Percentiles rank a stretch among this genome's conserved stretches.
phyloP scores from a whole-genome alignment of 2,329 filamentous ascomycete species.

The Apiospora marii region DNA sequence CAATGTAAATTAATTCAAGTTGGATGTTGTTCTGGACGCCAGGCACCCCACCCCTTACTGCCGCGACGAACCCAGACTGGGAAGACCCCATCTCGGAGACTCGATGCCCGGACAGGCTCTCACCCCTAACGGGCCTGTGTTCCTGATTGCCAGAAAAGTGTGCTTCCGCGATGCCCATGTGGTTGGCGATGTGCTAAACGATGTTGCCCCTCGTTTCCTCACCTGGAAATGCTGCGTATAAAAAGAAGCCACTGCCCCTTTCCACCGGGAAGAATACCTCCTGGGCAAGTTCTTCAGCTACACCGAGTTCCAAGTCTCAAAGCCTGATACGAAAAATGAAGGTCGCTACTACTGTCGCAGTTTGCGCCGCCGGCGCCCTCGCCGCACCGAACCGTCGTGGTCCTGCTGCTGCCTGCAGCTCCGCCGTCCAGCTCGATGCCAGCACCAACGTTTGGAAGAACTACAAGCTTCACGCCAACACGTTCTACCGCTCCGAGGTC shows the following conservation, averaged over 20 bases:
- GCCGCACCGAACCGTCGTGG: conserved; percentile 36
- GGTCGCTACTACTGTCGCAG: conserved; percentile 37
- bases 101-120: conserved; percentile 39
- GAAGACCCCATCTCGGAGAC: conserved; percentile 39
- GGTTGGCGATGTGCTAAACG: neutral
- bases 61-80: conserved; percentile 33
- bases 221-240: neutral
- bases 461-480: conserved; percentile 44
- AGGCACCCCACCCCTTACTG: conserved; percentile 3
- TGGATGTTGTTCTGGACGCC: neutral
- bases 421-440: conserved; percentile 42
- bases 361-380: conserved; percentile 39
- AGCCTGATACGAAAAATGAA: conserved; percentile 38
- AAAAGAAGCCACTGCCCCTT: conserved; percentile 33
- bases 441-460: conserved; percentile 41
- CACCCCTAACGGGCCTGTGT: conserved; percentile 42
- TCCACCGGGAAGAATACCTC: neutral
- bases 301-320: conserved; percentile 28
- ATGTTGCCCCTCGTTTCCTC: neutral
- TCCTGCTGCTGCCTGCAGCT: conserved; percentile 31
- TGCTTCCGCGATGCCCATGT: conserved; percentile 6
- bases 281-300: conserved; percentile 26
- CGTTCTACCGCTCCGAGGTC: conserved; percentile 42
- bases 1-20: neutral
- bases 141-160: conserved; percentile 40